Conservation (phyloP, 257 asterid genomes). For the Striga asiatica region DNA sequence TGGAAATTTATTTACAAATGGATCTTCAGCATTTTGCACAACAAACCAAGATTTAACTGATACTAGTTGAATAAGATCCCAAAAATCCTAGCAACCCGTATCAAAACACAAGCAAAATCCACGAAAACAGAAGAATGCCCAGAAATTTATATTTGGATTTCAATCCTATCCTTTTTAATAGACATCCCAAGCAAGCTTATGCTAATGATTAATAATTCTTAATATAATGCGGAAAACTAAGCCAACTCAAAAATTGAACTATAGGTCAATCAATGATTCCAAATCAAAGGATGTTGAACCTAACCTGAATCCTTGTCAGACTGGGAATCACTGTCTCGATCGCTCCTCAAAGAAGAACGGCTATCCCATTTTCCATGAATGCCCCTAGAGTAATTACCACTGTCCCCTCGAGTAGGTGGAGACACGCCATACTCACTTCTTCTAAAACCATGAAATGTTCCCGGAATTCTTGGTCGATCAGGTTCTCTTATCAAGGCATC, state of each 20-base stretch:
- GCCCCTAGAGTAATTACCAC: constrained; percentile 36
- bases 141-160: neutral
- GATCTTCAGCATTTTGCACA: constrained; percentile 4
- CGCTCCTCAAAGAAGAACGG: constrained; percentile 59
- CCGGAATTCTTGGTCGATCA: constrained; percentile 52
- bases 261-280: neutral
- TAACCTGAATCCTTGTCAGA: constrained; percentile 81
- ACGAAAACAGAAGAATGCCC: neutral
- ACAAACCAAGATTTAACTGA: neutral
- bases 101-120: constrained; percentile 1
- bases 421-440: constrained; percentile 56
- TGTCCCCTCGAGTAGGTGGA: constrained; percentile 68
- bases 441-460: constrained; percentile 47
- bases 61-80: neutral
- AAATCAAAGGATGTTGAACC: constrained; percentile 8
- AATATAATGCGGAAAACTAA: neutral
- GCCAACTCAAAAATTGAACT: neutral
- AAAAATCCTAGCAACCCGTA: neutral
- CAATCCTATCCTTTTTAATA: neutral
- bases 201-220: neutral
- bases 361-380: constrained; percentile 66
- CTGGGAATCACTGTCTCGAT: constrained; percentile 67
- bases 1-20: neutral
- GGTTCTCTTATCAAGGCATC: constrained; percentile 37
- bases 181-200: constrained; percentile 10